A percentile compares a stretch with the other conserved stretches of the same genome.
phyloP scores from a whole-genome alignment of 1,284 basidiomycete genomes.

The Agroathelia rolfsii region DNA sequence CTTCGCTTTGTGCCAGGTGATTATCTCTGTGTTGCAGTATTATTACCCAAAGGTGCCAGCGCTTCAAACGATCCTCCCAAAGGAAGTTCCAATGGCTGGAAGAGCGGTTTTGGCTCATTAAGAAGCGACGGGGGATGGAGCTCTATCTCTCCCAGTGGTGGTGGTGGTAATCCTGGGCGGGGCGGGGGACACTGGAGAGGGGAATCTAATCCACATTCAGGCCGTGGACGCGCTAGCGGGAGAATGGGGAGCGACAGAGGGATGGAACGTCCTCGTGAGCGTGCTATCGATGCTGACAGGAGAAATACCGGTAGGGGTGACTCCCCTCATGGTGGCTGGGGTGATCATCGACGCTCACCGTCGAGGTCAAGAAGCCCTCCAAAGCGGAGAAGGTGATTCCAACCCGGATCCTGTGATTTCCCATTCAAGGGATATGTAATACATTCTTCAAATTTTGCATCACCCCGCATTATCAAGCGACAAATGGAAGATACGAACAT shows the following conservation, averaged over 20 bases:
- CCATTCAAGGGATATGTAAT: too few species aligned
- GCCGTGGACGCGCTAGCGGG: slow-evolving; percentile 33
- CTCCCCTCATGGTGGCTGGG: slow-evolving; percentile 35
- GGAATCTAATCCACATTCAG: slow-evolving; percentile 38
- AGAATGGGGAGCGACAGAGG: slow-evolving; percentile 25
- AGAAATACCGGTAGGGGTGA: slow-evolving; percentile 24
- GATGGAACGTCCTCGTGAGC: slow-evolving; percentile 25
- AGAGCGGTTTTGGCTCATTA: slow-evolving; percentile 24
- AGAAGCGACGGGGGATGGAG: slow-evolving; percentile 40
- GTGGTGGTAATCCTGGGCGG: slow-evolving; percentile 26
- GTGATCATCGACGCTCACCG: slow-evolving; percentile 27
- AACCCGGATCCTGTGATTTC: too few species aligned
- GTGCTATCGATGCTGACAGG: slow-evolving; percentile 25
- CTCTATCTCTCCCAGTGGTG: slow-evolving; percentile 20
- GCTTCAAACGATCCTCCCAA: slow-evolving; percentile 23
- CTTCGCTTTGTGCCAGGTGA: slow-evolving; percentile 70
- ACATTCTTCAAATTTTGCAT: too few species aligned
- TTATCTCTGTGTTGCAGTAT: slow-evolving; percentile 58
- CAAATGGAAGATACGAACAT: too few species aligned
- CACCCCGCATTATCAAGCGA: too few species aligned
- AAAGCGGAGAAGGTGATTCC: slow-evolving; percentile 18
- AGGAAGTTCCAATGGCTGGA: slow-evolving; percentile 29
- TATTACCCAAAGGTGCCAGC: slow-evolving; percentile 57
- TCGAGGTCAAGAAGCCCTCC: slow-evolving; percentile 25
- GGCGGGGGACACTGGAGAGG: slow-evolving; percentile 65